These are phyloP conservation scores for Cocos nucifera DNA, from an alignment of 176 grass and related monocot genomes.

Conservation along the genomic window DNA sequence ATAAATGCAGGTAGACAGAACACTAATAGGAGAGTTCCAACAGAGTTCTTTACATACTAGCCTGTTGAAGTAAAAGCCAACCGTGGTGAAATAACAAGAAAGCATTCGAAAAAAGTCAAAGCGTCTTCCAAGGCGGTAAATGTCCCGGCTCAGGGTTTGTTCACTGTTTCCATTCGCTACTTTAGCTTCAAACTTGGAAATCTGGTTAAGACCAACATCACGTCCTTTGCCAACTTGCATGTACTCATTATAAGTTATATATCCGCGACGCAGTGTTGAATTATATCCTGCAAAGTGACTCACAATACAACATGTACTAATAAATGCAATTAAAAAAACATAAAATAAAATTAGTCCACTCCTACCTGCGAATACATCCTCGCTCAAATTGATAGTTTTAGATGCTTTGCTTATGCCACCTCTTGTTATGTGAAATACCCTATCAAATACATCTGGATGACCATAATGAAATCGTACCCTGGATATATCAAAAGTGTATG, in stretches of 20 bases:
- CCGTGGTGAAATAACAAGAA: constrained; percentile 93
- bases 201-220: constrained; percentile 98
- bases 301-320: background rate
- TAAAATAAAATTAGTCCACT: background rate
- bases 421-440: constrained; percentile 84
- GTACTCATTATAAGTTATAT: constrained; percentile 86
- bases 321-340: background rate
- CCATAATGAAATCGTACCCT: constrained; percentile 99
- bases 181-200: constrained; percentile 97
- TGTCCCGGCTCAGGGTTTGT: constrained; percentile 91
- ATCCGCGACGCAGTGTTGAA: constrained; percentile 69
- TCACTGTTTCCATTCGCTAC: constrained; percentile 97
- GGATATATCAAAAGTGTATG: constrained; percentile 4
- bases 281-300: constrained; percentile 57
- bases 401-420: constrained; percentile 97
- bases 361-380: constrained; percentile 93
- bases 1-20: background rate
- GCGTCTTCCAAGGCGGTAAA: constrained; percentile 51
- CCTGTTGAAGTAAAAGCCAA: constrained; percentile 96
- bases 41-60: constrained; percentile 41
- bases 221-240: constrained; percentile 95
- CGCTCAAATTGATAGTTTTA: constrained; percentile 96
- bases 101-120: constrained; percentile 98
- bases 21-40: background rate
- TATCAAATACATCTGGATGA: constrained; percentile 89